These are phyloP conservation scores for sorghum (Sorghum bicolor) DNA, from an alignment of 176 grass and related monocot species.

Conservation along the genomic window Sorghum_bicolor_NCBIv3 NC_012873.2:7034501-7035000, in stretches of 20 bases:
- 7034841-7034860: not conserved
- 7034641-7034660: not conserved
- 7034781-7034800: too few relatives aligned
- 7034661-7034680: not conserved
- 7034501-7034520: not conserved
- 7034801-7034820: too few relatives aligned
- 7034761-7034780: too few relatives aligned
- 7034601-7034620: too few relatives aligned
- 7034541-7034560: not conserved
- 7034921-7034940: too few relatives aligned
- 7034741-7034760: not conserved
- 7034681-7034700: not conserved
- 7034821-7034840: not conserved
- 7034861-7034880: too few relatives aligned
- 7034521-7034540: not conserved
- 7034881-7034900: too few relatives aligned
- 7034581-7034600: not conserved
- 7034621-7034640: not conserved
- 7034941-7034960: too few relatives aligned
- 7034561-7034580: not conserved
- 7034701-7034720: not conserved
- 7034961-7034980: too few relatives aligned
- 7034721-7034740: not conserved
- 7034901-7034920: too few relatives aligned
- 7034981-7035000: too few relatives aligned